Percentiles rank a stretch among this genome's conserved stretches.
These are phyloP conservation scores for Aphanocladium album DNA, from an alignment of 2,329 filamentous ascomycete species.

Conservation along the genomic window DNA sequence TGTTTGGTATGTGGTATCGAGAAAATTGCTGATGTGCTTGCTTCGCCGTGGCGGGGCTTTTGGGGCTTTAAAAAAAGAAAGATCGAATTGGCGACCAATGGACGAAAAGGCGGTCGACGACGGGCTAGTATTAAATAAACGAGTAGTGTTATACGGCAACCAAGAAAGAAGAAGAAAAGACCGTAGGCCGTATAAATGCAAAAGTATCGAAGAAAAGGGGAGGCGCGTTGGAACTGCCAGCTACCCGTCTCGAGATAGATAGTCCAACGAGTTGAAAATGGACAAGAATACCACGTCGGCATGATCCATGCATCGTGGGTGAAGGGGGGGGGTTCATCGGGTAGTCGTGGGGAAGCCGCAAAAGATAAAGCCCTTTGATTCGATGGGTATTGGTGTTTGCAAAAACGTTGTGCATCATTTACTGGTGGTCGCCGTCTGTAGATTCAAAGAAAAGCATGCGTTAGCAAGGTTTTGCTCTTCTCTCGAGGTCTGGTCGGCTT, in stretches of 20 bases:
- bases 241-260: slow-evolving; percentile 4
- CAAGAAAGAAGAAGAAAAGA: background rate
- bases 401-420: background rate
- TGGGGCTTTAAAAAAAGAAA: background rate
- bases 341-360: background rate
- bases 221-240: slow-evolving; percentile 2
- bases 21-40: background rate
- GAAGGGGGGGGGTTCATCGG: background rate
- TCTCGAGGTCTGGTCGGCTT: background rate
- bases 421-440: slow-evolving; percentile 17
- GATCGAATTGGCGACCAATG: background rate
- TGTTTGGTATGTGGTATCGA: slow-evolving; percentile 1
- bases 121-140: slow-evolving; percentile 10
- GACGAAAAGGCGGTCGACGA: slow-evolving; percentile 2
- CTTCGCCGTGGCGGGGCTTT: background rate
- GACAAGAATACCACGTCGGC: background rate
- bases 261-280: slow-evolving; percentile 1
- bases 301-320: background rate
- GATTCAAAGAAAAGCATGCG: slow-evolving; percentile 2
- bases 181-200: slow-evolving; percentile 9
- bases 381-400: background rate
- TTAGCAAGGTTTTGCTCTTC: slow-evolving; percentile 2
- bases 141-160: slow-evolving; percentile 6
- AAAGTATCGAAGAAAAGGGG: slow-evolving; percentile 13
- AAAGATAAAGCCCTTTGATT: background rate